Percentiles rank a stretch among this genome's conserved stretches.
These are phyloP conservation scores for Celoporthe dispersa DNA, from an alignment of 2,329 filamentous ascomycete genomes.

Conservation along the genomic window DNA sequence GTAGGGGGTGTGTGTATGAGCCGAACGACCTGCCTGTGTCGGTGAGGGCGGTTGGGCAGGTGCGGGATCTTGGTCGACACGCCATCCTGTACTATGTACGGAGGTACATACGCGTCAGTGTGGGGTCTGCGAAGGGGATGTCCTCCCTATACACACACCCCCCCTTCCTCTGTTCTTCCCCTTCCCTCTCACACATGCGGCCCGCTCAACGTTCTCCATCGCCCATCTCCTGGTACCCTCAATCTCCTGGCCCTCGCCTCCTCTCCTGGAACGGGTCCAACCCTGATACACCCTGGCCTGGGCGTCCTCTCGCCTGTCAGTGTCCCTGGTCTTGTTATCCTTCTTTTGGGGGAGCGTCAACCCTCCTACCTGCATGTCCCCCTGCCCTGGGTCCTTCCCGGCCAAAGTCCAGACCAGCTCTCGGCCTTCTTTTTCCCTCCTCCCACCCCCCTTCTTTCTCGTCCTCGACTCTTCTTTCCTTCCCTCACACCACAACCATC, in stretches of 20 bases:
- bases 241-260: conserved; percentile 17
- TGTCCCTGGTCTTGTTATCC: conserved; percentile 5
- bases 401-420: conserved; percentile 1
- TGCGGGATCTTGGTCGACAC: not conserved
- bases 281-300: not conserved
- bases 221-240: conserved; percentile 12
- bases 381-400: not conserved
- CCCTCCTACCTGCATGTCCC: not conserved
- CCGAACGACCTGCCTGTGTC: not conserved
- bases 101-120: not conserved
- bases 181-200: not conserved
- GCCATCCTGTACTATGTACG: not conserved
- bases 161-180: not conserved
- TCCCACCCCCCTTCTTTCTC: not conserved
- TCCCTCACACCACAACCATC: conserved; percentile 3
- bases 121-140: not conserved
- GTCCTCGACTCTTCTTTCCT: not conserved
- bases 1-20: not conserved
- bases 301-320: conserved; percentile 7
- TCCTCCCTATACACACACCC: not conserved
- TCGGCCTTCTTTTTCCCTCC: conserved; percentile 14
- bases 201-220: not conserved
- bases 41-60: not conserved
- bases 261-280: not conserved
- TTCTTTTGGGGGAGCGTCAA: conserved; percentile 13